Evolutionary conservation across 257 asterid genomes (phyloP), one percentile per base, ranked within the genome.

Genomic region (Nicotiana attenuata): DNA sequence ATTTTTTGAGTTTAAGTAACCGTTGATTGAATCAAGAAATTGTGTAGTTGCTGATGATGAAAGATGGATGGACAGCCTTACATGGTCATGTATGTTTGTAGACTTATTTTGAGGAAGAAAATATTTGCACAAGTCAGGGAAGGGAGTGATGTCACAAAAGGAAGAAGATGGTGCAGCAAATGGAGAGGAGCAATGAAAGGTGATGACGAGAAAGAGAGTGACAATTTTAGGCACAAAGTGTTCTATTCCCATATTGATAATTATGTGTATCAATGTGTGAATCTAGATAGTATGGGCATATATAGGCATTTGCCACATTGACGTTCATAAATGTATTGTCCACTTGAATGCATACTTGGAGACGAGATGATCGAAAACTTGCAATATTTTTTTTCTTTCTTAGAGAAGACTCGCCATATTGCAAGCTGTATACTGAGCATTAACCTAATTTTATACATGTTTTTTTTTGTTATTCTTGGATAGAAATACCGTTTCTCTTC

Each of bases 101-200:
- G 85, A 79, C 47, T n/a, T 65, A 33, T 86, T 86, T 3, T 53
- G 78, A 5, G 76, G 87, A 10, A 81, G 7, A 5, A 22, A 33
- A 16, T 77, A 73, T 55, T 69, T 76, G 76, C 85, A 86, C 53
- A 84, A 86, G 1, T 47, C 24, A 6, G 85, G 81, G 47, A 77
- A 19, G 1, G 83, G 82, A 38, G 89, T 86, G 13, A 20, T 17
- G 3, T 56, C 45, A 17, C 89, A 86, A 15, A 83, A 63, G 28
- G 60, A 17, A 45, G 79, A 47, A 63, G 76, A 19, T 13, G 45
- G 35, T 3, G 1, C 5, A 5, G 10, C 60, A 55, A 55, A 55
- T 8, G 22, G 22, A 22, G 20, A 52, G 56, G 56, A 38, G 33
- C 20, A 41, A 3, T 19, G 50, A 33, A 67, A 50, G 3, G 55